These are phyloP conservation scores for Pichia sp. DNA, from an alignment of 1,139 yeast species.

Conservation along the genomic window DNA sequence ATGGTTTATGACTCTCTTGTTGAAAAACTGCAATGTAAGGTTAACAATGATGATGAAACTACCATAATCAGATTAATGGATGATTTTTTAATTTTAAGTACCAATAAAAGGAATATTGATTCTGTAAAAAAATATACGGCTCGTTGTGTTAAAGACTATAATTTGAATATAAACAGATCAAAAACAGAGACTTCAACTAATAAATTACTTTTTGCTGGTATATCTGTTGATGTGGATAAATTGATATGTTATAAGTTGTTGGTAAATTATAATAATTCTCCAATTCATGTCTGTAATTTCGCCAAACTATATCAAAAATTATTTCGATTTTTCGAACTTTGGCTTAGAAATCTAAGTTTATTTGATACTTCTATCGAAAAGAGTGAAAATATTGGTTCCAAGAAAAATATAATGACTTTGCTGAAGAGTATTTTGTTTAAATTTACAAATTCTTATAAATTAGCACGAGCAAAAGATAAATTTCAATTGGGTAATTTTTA, in stretches of 20 bases:
- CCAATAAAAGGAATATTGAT: slow-evolving; percentile 29
- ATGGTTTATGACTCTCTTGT: slow-evolving; percentile 63
- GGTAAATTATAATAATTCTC: slow-evolving; percentile 19
- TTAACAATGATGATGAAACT: slow-evolving; percentile 29
- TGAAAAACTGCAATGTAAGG: slow-evolving; percentile 26
- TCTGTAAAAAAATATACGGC: slow-evolving; percentile 29
- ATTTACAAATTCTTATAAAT: slow-evolving; percentile 19
- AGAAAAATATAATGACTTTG: slow-evolving; percentile 12
- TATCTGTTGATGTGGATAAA: slow-evolving; percentile 24
- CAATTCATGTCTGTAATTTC: slow-evolving; percentile 22
- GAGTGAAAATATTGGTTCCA: slow-evolving; percentile 10
- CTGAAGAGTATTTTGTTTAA: slow-evolving; percentile 13
- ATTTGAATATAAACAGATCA: slow-evolving; percentile 50
- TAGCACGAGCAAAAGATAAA: slow-evolving; percentile 9
- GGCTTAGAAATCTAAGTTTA: slow-evolving; percentile 6
- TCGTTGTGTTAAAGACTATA: slow-evolving; percentile 45
- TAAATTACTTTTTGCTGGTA: slow-evolving; percentile 26
- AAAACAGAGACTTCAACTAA: slow-evolving; percentile 40
- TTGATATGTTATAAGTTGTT: slow-evolving; percentile 27
- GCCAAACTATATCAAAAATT: slow-evolving; percentile 18
- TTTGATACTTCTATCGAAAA: slow-evolving; percentile 4
- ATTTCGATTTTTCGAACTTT: slow-evolving; percentile 3
- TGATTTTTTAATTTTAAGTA: slow-evolving; percentile 70
- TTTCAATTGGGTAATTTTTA: slow-evolving; percentile 3
- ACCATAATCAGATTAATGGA: slow-evolving; percentile 68